Conservation (phyloP, 371 early-diverging fungal species). For the Mucor mucedo region DNA sequence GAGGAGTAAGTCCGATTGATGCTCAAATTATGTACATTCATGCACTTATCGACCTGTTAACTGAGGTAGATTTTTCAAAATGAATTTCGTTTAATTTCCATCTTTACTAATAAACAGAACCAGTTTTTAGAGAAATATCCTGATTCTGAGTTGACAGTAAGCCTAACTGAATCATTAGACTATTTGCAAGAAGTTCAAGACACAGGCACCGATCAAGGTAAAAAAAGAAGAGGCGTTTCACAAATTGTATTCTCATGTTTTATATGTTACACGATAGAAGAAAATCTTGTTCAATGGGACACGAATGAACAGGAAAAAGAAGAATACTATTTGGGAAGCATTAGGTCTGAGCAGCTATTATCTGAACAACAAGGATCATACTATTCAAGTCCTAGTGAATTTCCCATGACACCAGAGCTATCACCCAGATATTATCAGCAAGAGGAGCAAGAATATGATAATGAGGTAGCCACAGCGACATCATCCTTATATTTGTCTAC, state of each 20-base stretch:
- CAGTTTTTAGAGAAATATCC: slow-evolving; percentile 20
- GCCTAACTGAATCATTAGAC: slow-evolving; percentile 17
- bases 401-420: slow-evolving; percentile 12
- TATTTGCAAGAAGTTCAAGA: slow-evolving; percentile 21
- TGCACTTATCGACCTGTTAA: slow-evolving; percentile 30
- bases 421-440: slow-evolving; percentile 6
- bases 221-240: not conserved
- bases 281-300: slow-evolving; percentile 17
- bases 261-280: not conserved
- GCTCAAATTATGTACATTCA: slow-evolving; percentile 39
- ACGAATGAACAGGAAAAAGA: slow-evolving; percentile 20
- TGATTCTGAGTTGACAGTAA: slow-evolving; percentile 20
- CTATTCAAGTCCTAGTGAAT: slow-evolving; percentile 11
- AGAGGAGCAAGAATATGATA: slow-evolving; percentile 23
- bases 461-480: slow-evolving; percentile 46
- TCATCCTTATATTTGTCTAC: slow-evolving; percentile 28
- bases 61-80: slow-evolving; percentile 20
- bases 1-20: slow-evolving; percentile 39
- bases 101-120: not conserved
- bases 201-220: not conserved
- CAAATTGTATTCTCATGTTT: not conserved
- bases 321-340: slow-evolving; percentile 22
- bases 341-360: slow-evolving; percentile 11
- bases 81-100: not conserved
- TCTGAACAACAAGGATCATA: slow-evolving; percentile 2